Evolutionary conservation across 1,139 yeast species (phyloP), one percentile per base, ranked within the genome.

Genomic region (Lodderomyces margitis): DNA sequence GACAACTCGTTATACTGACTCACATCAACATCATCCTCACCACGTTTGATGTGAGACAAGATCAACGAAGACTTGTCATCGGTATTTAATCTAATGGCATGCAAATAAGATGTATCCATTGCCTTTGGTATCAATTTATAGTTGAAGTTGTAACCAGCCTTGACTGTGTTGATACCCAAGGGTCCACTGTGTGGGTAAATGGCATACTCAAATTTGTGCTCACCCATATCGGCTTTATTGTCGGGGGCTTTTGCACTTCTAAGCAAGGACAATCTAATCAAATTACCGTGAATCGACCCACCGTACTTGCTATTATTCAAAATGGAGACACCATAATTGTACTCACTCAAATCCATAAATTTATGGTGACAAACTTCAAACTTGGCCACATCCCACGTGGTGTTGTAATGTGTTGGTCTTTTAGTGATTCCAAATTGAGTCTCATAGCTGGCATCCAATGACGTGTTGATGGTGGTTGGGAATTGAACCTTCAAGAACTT

Each of bases 291-390:
- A 16, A 91, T 82, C 1, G 95, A 77, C 49, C 87, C 95, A 11
- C 98, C 98, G 56, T 89, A 92, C 64, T 92, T 92, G 59, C 82
- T 76, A 62, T 88, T 83, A 59, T 91, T 92, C 55, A 92, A 61
- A 20, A 92, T 65, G 0, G 95, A 76, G n/a, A 89, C 95, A 55
- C 98, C 98, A 57, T 87, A 89, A 47, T 78, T 79, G 61, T 70
- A 78, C 55, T 88, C 98, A 28, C 95, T 84, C 56, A 87, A 81
- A 59, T 92, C 98, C 58, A 94, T 91, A 68, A 88, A 92, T 58
- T 87, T 87, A 63, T 92, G 98, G 55, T 86, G 91, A 53, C 96
- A 87, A 16, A 89, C 96, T 64, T 92, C 98, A 62, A 92, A 92
- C 62, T 89, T 89, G 46, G 98, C 98, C 33, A 83, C 84, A 57